phyloP scores from a whole-genome alignment of 192 early-diverging fungal genomes.

The Umbelopsis ramanniana region DNA sequence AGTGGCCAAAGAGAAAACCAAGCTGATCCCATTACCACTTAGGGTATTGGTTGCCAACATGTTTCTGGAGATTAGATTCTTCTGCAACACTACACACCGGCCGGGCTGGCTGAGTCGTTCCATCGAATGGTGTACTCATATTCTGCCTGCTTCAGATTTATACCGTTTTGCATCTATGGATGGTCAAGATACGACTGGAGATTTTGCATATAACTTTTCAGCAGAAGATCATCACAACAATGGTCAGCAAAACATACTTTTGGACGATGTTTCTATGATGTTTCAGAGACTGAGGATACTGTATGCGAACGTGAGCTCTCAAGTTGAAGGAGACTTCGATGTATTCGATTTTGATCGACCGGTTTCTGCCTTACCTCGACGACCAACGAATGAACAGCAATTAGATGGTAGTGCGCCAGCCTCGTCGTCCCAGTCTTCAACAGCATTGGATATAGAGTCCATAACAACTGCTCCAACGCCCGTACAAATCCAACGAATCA shows the following conservation, averaged over 20 bases:
- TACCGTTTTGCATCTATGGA: slow-evolving; percentile 15
- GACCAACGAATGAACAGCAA: background rate
- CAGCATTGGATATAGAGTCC: background rate
- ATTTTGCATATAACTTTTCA: background rate
- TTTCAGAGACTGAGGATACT: slow-evolving; percentile 40
- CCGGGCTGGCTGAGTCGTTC: slow-evolving; percentile 57
- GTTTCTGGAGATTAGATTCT: slow-evolving; percentile 58
- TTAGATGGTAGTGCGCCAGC: background rate
- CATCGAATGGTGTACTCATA: slow-evolving; percentile 54
- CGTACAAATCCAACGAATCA: background rate
- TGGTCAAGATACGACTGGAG: slow-evolving; percentile 27
- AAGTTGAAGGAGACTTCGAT: background rate
- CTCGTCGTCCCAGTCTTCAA: background rate
- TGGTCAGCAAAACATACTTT: slow-evolving; percentile 21
- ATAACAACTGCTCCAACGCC: background rate
- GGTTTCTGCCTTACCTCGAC: slow-evolving; percentile 2
- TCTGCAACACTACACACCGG: slow-evolving; percentile 57
- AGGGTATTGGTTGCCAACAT: slow-evolving; percentile 53
- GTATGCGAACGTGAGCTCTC: slow-evolving; percentile 24
- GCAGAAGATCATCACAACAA: background rate
- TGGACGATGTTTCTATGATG: slow-evolving; percentile 49
- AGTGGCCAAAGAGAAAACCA: slow-evolving; percentile 49
- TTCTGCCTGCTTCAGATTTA: slow-evolving; percentile 21
- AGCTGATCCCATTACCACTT: slow-evolving; percentile 51
- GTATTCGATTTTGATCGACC: slow-evolving; percentile 10